Base-by-base conservation (phyloP, 2,329 filamentous ascomycete species). In the Apiospora aurea region DNA sequence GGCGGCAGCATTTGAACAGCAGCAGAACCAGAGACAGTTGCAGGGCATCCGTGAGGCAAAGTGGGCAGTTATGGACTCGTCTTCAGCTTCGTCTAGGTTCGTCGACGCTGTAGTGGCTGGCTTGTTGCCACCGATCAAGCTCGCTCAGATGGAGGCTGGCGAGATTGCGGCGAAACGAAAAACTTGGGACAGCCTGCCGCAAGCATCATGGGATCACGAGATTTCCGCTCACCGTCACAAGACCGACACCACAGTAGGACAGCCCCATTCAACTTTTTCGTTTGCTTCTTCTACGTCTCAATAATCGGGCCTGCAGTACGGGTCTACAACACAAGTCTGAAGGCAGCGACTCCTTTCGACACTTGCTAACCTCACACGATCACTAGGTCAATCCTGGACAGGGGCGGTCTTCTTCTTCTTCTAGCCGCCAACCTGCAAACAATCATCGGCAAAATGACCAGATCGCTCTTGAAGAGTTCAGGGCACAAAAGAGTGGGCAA, bases 11-110 rank as follows among this genome's bases (percentile, higher is more conserved):
- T 43, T 79, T 29, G 76, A 72, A 69, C 71, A 71, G 14, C 68
- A 57, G 16, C 26, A 70, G 16, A 57, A 72, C 16, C 44, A 71
- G 43, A 66, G 49, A 51, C 18, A 61, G 7, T 24, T 51, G 14
- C 69, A 76, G 49, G 38, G 69, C 61, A 69, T 72, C 69, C 69
- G 26, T 38, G 34, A 57, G 11, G 53, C 74, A 5, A 72, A 70
- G 71, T 72, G 69, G 71, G 75, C 76, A n/a, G 57, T 78, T 21
- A 75, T 77, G 44, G 64, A 67, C 41, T 75, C 76, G 38, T 74
- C 73, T 38, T 8, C 5, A 26, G 53, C 49, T 38, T 68, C 67
- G 43, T 29, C 69, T 44, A 75, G 77, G 10, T 79, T 80, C 67
- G 69, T 78, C 38, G 74, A 78, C 46, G 77, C 74, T 26, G 46